These are phyloP conservation scores for Aspergillus oerlinghausenensis DNA, from an alignment of 2,329 filamentous ascomycete genomes.

Conservation along the genomic window DNA sequence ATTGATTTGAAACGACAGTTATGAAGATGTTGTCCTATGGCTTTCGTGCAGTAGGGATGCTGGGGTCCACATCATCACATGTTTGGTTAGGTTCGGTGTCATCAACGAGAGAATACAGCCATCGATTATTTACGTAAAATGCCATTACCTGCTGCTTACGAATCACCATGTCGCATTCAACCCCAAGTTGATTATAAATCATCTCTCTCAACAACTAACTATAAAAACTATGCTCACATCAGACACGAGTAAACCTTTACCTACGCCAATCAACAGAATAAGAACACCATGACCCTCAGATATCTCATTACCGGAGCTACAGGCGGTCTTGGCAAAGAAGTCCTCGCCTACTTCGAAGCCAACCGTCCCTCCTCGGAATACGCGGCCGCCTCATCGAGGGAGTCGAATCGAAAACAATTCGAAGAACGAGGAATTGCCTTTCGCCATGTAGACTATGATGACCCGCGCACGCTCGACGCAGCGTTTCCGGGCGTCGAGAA, in stretches of 20 bases:
- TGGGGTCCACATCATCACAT: no score
- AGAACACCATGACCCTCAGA: slow-evolving; percentile 24
- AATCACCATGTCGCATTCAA: not conserved
- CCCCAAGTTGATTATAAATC: not conserved
- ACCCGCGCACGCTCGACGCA: slow-evolving; percentile 40
- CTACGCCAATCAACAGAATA: no score
- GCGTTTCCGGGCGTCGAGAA: slow-evolving; percentile 51
- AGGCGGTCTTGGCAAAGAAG: slow-evolving; percentile 32
- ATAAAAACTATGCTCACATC: not conserved
- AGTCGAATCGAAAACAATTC: slow-evolving; percentile 38
- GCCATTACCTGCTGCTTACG: not conserved
- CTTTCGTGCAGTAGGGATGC: no score
- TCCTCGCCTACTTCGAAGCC: slow-evolving; percentile 29
- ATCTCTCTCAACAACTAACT: not conserved
- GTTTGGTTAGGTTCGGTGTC: no score
- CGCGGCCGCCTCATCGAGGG: slow-evolving; percentile 47
- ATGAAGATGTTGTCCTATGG: not conserved
- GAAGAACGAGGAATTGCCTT: slow-evolving; percentile 45
- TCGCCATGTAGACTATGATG: slow-evolving; percentile 51
- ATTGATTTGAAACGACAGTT: not conserved
- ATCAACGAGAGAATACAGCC: no score
- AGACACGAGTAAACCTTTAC: no score
- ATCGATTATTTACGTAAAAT: not conserved
- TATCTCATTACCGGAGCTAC: slow-evolving; percentile 38
- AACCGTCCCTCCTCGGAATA: slow-evolving; percentile 42